Percentiles rank a stretch among this genome's conserved stretches.
These are phyloP conservation scores for Parastagonospora nodorum DNA, from an alignment of 2,329 filamentous ascomycete species.

Conservation along the genomic window DNA sequence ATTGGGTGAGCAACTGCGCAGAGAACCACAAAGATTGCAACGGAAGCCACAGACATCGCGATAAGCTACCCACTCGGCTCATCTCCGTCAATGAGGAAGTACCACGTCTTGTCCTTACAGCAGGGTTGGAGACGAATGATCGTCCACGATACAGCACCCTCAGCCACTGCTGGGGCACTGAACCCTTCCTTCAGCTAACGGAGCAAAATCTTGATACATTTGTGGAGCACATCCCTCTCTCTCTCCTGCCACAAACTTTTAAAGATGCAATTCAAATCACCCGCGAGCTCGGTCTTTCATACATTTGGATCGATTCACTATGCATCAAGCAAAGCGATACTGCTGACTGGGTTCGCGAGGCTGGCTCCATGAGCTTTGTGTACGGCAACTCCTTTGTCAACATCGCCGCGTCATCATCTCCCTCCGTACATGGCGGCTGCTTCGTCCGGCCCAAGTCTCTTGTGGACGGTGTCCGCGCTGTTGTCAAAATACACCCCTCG, in stretches of 20 bases:
- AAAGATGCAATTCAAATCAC: neutral
- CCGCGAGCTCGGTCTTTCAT: constrained; percentile 5
- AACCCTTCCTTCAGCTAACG: neutral
- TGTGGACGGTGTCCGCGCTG: neutral
- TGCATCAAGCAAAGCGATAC: constrained; percentile 3
- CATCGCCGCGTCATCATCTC: neutral
- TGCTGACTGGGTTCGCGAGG: constrained; percentile 4
- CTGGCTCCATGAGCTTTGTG: constrained; percentile 1
- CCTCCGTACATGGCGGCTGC: neutral
- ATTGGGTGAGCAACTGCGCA: neutral
- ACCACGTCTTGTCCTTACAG: neutral
- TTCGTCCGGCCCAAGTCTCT: neutral
- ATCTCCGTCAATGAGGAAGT: neutral
- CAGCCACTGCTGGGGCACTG: neutral
- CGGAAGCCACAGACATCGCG: neutral
- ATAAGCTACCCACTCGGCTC: neutral
- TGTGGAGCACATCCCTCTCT: neutral
- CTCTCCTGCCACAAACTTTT: neutral
- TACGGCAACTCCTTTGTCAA: constrained; percentile 1
- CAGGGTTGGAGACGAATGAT: neutral
- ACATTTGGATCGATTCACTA: constrained; percentile 23
- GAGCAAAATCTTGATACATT: neutral
- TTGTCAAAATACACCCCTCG: neutral
- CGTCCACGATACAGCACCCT: neutral
- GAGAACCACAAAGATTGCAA: neutral